Percentiles rank a stretch among this genome's conserved stretches.
Conservation (phyloP, 768 basidiomycete species). For the Gymnopilus junonius region DNA sequence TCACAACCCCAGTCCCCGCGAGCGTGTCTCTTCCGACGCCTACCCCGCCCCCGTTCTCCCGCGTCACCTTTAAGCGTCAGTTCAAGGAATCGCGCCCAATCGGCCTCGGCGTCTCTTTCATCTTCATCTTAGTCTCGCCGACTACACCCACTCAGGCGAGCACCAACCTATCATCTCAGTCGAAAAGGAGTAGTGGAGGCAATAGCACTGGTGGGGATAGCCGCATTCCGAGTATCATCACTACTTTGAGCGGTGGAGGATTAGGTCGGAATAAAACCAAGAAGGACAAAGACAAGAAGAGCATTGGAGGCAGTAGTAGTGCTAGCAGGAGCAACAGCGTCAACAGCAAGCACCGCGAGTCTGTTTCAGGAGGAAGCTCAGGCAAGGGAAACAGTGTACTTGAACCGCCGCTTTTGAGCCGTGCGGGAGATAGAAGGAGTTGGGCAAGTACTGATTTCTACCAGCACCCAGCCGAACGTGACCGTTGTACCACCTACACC, state of each 20-base stretch:
- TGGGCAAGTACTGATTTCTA: constrained; percentile 33
- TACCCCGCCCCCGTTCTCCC: constrained; percentile 14
- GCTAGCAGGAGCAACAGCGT: constrained; percentile 9
- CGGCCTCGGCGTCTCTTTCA: constrained; percentile 8
- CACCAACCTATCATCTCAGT: not conserved
- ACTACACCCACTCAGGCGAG: constrained; percentile 23
- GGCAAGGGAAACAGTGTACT: not conserved
- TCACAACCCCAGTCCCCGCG: constrained; percentile 15
- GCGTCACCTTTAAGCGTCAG: not conserved
- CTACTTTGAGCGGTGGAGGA: constrained; percentile 14
- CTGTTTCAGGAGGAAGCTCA: not conserved
- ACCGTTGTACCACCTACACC: constrained; percentile 52
- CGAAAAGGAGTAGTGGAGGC: constrained; percentile 11
- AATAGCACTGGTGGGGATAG: constrained; percentile 13
- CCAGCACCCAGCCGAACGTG: constrained; percentile 43
- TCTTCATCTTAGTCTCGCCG: constrained; percentile 15
- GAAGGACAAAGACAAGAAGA: constrained; percentile 7
- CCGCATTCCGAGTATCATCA: constrained; percentile 22
- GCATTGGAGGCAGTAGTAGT: constrained; percentile 12
- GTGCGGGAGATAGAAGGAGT: constrained; percentile 20
- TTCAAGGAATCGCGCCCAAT: constrained; percentile 19
- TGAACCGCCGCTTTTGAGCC: not conserved
- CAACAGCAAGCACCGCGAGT: constrained; percentile 1
- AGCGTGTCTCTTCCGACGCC: constrained; percentile 25
- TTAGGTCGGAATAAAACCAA: not conserved